Evolutionary conservation across 208 protist genomes (phyloP).

Genomic region (Acanthamoeba royreba): DNA sequence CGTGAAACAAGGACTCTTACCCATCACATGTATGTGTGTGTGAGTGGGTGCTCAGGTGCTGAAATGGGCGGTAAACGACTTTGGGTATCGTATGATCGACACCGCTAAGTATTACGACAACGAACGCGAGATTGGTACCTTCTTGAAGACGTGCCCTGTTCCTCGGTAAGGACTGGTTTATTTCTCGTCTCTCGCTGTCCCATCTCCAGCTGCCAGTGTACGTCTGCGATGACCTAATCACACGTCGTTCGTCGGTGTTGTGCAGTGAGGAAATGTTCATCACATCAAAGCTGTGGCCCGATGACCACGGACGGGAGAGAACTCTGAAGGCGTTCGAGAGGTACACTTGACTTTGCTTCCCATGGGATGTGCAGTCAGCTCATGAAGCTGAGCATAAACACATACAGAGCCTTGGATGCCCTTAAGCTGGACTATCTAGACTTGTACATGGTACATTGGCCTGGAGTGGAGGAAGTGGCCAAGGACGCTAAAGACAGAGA

Average conservation of each 20-base stretch:
- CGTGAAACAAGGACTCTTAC: too few species aligned
- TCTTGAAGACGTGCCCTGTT: neutral
- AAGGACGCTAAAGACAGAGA: neutral
- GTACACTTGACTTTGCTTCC: neutral
- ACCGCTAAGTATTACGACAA: constrained; percentile 2
- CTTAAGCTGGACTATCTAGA: neutral
- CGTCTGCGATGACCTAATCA: neutral
- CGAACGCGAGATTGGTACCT: neutral
- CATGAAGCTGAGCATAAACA: neutral
- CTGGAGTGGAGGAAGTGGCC: neutral
- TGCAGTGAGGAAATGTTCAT: neutral
- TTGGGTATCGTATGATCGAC: neutral
- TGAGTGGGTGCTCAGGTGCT: too few species aligned
- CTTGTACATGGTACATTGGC: constrained; percentile 41
- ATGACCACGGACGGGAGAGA: neutral
- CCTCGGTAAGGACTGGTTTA: neutral
- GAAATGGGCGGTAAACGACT: neutral
- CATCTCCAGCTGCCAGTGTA: neutral
- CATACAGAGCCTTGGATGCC: neutral
- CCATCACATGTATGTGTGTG: too few species aligned
- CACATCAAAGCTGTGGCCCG: neutral
- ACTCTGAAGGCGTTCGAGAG: neutral
- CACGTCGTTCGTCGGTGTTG: neutral
- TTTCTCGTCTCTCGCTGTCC: neutral
- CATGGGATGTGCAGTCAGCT: neutral